A percentile compares a stretch with the other conserved stretches of the same genome.
Evolutionary conservation across 139 green algal species (phyloP).

Genomic region (Chlamydomonas incerta): DNA sequence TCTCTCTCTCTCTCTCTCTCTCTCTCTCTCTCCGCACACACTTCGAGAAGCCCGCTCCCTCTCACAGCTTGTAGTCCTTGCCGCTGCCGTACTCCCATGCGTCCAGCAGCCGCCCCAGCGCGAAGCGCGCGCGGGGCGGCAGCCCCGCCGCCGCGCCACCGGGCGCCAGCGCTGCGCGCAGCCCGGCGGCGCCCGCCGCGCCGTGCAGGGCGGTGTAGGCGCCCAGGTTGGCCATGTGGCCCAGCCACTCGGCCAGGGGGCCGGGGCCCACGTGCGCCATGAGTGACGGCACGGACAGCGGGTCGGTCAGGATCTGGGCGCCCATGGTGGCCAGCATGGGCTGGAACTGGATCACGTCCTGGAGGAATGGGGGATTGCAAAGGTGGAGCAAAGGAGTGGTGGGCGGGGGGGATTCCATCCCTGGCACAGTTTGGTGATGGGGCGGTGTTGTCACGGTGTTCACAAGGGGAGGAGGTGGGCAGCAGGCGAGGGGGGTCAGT

Average conservation of each 20-base stretch:
- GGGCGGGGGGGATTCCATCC: too few species aligned
- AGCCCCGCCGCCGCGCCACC: not conserved
- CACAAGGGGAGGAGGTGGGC: too few species aligned
- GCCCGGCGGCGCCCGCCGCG: not conserved
- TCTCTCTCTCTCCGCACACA: too few species aligned
- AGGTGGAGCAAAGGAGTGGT: too few species aligned
- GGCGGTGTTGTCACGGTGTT: too few species aligned
- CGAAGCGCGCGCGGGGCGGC: conserved; percentile 13
- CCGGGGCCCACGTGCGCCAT: conserved; percentile 64
- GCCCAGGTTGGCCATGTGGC: conserved; percentile 70
- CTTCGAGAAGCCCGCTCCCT: too few species aligned
- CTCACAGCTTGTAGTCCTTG: conserved; percentile 66
- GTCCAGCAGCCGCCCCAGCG: conserved; percentile 56
- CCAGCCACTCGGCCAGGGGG: conserved; percentile 73
- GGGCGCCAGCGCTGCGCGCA: conserved; percentile 21
- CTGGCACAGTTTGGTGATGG: too few species aligned
- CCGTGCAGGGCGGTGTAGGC: conserved; percentile 61
- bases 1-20: too few species aligned
- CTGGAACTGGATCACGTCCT: conserved; percentile 89
- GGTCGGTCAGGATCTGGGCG: conserved; percentile 65
- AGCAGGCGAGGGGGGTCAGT: too few species aligned
- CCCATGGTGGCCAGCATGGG: conserved; percentile 63
- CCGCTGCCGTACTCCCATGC: conserved; percentile 77
- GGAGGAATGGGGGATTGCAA: too few species aligned
- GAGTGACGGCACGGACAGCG: conserved; percentile 75